Percentiles rank a stretch among this genome's conserved stretches.
Conservation (phyloP, 352 stramenopile genomes). For the Phytopythium cucurbitacearum region DNA sequence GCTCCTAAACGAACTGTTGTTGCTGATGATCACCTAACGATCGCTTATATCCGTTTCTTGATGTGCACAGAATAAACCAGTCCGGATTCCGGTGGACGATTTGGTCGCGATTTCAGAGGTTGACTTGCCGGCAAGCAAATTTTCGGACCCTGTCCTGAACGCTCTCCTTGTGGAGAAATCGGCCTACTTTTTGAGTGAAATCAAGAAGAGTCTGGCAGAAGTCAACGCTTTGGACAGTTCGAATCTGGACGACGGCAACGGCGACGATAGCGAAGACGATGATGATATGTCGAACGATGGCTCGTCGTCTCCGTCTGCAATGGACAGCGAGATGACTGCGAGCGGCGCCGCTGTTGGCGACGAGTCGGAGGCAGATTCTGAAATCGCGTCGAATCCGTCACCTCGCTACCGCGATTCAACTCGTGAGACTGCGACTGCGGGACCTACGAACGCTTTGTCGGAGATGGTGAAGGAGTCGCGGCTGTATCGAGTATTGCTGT, state of each 20-base stretch:
- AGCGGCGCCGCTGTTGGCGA: conserved; percentile 28
- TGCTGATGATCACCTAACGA: conserved; percentile 2
- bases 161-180: conserved; percentile 68
- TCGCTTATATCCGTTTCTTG: conserved; percentile 7
- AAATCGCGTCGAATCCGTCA: conserved; percentile 21
- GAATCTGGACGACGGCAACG: conserved; percentile 22
- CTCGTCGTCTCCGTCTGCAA: conserved; percentile 62
- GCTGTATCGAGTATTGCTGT: conserved; percentile 70
- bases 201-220: conserved; percentile 65
- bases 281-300: conserved; percentile 88
- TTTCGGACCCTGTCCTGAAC: conserved; percentile 67
- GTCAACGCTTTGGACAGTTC: conserved; percentile 39
- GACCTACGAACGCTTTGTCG: conserved; percentile 42
- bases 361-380: conserved; percentile 62
- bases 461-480: conserved; percentile 81
- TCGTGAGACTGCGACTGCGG: conserved; percentile 15
- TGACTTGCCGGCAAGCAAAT: conserved; percentile 56
- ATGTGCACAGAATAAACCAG: conserved; percentile 47
- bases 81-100: conserved; percentile 83
- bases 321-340: conserved; percentile 67
- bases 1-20: neutral
- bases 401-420: conserved; percentile 20
- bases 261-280: conserved; percentile 74
- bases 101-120: conserved; percentile 74
- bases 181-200: conserved; percentile 71